A percentile compares a stretch with the other conserved stretches of the same genome.
Conservation (phyloP, 768 basidiomycete species). For the Mycena venus region DNA sequence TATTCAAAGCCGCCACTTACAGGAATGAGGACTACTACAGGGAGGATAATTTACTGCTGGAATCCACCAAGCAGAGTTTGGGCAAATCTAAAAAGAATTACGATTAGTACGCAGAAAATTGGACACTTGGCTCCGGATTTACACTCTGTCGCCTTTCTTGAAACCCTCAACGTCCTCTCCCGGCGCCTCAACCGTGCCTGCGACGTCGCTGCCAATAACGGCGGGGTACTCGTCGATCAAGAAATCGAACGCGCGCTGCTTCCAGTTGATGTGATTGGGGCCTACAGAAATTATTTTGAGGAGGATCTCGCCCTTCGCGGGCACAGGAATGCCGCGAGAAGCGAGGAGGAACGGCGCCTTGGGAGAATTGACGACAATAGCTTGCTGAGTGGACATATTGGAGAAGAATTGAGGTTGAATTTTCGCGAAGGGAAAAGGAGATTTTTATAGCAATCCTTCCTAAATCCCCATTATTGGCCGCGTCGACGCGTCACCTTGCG, state of each 20-base stretch:
- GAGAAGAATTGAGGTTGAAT: background rate
- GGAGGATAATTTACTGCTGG: background rate
- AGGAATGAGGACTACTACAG: background rate
- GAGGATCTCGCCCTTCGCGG: slow-evolving; percentile 12
- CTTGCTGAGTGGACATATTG: background rate
- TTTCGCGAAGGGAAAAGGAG: too few species aligned
- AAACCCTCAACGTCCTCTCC: slow-evolving; percentile 45
- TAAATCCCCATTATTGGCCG: too few species aligned
- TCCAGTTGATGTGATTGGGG: slow-evolving; percentile 50
- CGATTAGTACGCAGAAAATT: background rate
- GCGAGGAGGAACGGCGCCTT: slow-evolving; percentile 11
- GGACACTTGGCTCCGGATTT: background rate
- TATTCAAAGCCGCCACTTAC: background rate
- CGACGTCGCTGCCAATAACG: slow-evolving; percentile 51
- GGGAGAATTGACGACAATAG: background rate
- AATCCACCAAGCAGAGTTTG: background rate
- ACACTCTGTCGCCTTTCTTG: slow-evolving; percentile 48
- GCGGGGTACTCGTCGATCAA: slow-evolving; percentile 42
- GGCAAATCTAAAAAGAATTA: background rate
- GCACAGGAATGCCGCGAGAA: background rate
- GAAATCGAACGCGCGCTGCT: slow-evolving; percentile 39
- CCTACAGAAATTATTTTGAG: slow-evolving; percentile 38
- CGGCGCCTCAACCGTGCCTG: slow-evolving; percentile 48
- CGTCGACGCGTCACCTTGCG: too few species aligned
- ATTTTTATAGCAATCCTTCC: too few species aligned